phyloP scores from a whole-genome alignment of 441 rosid species.

The Populus trichocarpa region DNA sequence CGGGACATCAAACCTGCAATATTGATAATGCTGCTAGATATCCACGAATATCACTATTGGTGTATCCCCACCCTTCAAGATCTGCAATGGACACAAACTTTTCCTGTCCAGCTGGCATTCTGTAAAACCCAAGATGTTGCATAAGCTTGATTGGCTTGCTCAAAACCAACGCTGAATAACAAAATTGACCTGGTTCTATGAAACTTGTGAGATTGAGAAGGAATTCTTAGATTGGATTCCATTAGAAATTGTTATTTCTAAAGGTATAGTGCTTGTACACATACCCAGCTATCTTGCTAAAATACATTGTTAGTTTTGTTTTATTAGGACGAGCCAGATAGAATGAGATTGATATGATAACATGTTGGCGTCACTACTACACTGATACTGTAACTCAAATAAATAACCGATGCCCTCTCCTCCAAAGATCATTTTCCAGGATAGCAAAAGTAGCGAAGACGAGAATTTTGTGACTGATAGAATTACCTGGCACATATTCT shows the following conservation, averaged over 20 bases:
- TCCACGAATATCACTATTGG: slow-evolving; percentile 70
- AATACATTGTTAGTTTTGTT: background rate
- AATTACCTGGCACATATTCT: slow-evolving; percentile 65
- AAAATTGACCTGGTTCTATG: background rate
- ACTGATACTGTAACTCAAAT: background rate
- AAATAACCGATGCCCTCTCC: background rate
- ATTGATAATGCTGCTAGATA: slow-evolving; percentile 61
- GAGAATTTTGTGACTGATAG: background rate
- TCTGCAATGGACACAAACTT: slow-evolving; percentile 64
- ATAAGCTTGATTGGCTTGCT: slow-evolving; percentile 2
- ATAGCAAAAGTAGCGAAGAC: background rate
- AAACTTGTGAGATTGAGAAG: background rate
- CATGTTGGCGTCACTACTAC: background rate
- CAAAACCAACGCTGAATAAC: background rate
- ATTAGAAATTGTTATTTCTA: background rate
- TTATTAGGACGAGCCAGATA: background rate
- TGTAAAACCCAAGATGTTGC: slow-evolving; percentile 23
- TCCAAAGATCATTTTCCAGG: background rate
- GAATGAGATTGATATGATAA: background rate
- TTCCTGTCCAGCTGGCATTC: slow-evolving; percentile 82
- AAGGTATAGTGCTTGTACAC: background rate
- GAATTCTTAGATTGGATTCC: background rate
- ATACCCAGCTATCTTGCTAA: background rate
- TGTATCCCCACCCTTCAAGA: slow-evolving; percentile 88
- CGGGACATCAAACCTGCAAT: slow-evolving; percentile 60